Evolutionary conservation across 371 early-diverging fungal genomes (phyloP).

Genomic region (Chytridium lagenaria): DNA sequence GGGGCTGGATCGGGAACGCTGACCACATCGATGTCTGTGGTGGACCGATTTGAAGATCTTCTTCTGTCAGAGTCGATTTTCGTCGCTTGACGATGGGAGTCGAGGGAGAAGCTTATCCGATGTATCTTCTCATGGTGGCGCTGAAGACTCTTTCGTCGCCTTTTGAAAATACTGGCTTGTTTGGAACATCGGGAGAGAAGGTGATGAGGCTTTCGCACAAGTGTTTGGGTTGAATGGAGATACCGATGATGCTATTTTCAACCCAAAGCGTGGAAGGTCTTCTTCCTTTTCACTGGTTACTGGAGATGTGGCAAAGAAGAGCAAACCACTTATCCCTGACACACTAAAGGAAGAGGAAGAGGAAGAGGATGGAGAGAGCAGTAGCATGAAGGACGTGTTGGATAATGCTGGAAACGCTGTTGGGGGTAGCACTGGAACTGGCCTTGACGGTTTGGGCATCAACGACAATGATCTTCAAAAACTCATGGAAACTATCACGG

Average conservation of each 20-base stretch:
- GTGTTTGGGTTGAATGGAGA: background rate
- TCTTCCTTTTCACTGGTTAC: background rate
- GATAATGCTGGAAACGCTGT: too few species aligned
- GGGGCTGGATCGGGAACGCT: background rate
- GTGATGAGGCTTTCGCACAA: background rate
- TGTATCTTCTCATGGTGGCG: too few species aligned
- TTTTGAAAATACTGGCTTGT: too few species aligned
- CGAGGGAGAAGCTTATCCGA: too few species aligned
- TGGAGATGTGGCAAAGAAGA: slow-evolving; percentile 6
- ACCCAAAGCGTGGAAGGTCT: background rate
- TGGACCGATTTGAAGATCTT: slow-evolving; percentile 11
- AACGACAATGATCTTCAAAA: background rate
- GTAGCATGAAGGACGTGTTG: background rate
- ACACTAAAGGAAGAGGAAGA: background rate
- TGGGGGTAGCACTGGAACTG: too few species aligned
- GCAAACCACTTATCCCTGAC: background rate
- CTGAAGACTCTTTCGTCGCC: too few species aligned
- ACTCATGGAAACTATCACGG: background rate
- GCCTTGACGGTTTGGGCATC: too few species aligned
- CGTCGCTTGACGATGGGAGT: too few species aligned
- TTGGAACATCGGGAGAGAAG: background rate
- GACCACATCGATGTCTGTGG: background rate
- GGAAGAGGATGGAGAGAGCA: slow-evolving; percentile 6
- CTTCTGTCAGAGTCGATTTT: background rate
- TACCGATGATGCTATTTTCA: background rate